Evolutionary conservation across 148 eudicot species (phyloP).

Genomic region (Spergularia bocconei): DNA sequence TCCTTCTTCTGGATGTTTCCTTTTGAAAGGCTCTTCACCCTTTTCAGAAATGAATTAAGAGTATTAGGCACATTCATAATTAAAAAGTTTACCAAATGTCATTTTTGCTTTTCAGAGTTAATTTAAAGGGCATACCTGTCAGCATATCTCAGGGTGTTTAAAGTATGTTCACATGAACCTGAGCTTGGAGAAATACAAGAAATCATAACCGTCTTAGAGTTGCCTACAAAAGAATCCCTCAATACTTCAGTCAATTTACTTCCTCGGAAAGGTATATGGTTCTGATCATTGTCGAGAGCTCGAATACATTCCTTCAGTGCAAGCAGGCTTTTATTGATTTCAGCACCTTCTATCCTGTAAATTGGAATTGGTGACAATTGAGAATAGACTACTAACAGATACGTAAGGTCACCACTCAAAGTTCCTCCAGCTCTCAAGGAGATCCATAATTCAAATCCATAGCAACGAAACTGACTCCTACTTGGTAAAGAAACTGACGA

Average conservation of each 20-base stretch:
- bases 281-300: constrained; percentile 97
- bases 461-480: not conserved
- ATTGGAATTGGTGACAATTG: constrained; percentile 1
- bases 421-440: not conserved
- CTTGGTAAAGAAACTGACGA: not conserved
- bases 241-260: constrained; percentile 97
- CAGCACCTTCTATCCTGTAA: constrained; percentile 86
- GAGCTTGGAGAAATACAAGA: constrained; percentile 96
- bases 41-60: constrained; percentile 18
- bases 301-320: constrained; percentile 98
- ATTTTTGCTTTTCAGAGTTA: not conserved
- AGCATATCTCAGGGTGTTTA: constrained; percentile 96
- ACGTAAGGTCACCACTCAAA: not conserved
- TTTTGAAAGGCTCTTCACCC: constrained; percentile 98
- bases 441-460: not conserved
- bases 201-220: constrained; percentile 96
- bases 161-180: constrained; percentile 96
- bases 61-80: not conserved
- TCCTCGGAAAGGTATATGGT: constrained; percentile 96
- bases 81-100: not conserved
- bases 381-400: not conserved
- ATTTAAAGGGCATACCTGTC: constrained; percentile 56
- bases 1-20: constrained; percentile 80
- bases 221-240: constrained; percentile 97
- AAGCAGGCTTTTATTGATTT: constrained; percentile 97